Evolutionary conservation across 768 basidiomycete genomes (phyloP), one percentile per base, ranked within the genome.

Genomic region (Rubroboletus pulcherrimus): DNA sequence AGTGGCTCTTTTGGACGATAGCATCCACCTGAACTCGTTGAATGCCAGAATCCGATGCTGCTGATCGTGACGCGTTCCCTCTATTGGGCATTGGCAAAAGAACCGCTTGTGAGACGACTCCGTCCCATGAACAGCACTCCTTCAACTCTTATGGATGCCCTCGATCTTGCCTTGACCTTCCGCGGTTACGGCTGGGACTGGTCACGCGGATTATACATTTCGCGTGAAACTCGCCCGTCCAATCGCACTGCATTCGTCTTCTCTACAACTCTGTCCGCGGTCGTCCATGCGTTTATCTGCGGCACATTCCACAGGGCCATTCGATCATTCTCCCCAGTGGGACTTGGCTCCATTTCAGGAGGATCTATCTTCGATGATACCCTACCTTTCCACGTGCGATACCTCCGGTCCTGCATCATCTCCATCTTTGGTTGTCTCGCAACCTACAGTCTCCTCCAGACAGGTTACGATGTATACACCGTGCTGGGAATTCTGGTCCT

Each of bases 401-500:
- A 47, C 33, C 2, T 47, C 14, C 46, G 46, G 11, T 34, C 46
- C 31, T 21, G 12, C 33, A 9, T 47, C 33, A 47, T 47, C 19
- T 5, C 31, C 19, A 3, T 21, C 15, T 2, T 34, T 5, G 19
- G 31, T 6, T 5, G 24, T 24, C 4, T 24, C 24, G 24, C 24
- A 24, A 24, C 4, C 8, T 33, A 34, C 21, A 15, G 19, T 8
- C 31, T 47, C 19, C 19, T 89, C 44, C 73, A 80, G 50, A 56
- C 65, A 8, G 61, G 58, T 12, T 72, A 74, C 53, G 59, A 66
- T 19, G n/a, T 61, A 37, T 55, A 58, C 29, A 67, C 62, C 39
- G 48, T 72, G 11, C n/a, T 63, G 9, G 24, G 24, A 24, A 4
- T 46, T 31, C 19, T 46, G 1, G 9, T 74, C 19, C 56, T 74